Evolutionary conservation across 129 eudicot species (phyloP).

Genomic region (Escallonia rubra): DNA sequence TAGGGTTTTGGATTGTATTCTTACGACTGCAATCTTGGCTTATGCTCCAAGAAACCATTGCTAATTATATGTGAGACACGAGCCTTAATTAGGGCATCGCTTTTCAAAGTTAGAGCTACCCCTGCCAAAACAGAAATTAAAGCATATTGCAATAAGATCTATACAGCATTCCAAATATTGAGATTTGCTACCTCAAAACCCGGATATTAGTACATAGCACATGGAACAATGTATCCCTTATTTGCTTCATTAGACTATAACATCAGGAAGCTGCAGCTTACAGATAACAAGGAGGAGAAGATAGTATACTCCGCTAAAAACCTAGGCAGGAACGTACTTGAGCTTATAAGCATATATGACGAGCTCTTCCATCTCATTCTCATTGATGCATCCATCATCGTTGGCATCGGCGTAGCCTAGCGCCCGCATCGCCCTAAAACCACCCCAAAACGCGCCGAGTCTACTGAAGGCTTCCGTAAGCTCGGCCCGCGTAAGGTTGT

Average conservation of each 20-base stretch:
- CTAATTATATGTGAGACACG: no score
- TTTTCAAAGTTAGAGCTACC: no score
- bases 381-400: constrained; percentile 27
- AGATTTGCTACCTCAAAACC: not conserved
- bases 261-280: not conserved
- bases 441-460: constrained; percentile 20
- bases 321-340: not conserved
- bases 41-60: no score
- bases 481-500: constrained; percentile 24
- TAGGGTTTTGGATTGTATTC: no score
- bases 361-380: constrained; percentile 22
- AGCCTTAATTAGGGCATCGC: no score
- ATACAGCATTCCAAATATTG: not conserved
- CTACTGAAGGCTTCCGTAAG: constrained; percentile 20
- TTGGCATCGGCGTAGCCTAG: constrained; percentile 23
- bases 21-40: no score
- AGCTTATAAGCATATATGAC: constrained; percentile 22
- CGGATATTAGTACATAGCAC: not conserved
- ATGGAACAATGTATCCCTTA: no score
- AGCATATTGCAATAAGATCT: not conserved
- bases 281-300: not conserved
- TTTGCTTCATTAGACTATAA: no score
- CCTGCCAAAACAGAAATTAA: no score
- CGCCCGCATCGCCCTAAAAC: constrained; percentile 10
- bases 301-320: not conserved